Base-by-base conservation (phyloP, 306 rosid genomes). In the Quillaja saponaria region DNA sequence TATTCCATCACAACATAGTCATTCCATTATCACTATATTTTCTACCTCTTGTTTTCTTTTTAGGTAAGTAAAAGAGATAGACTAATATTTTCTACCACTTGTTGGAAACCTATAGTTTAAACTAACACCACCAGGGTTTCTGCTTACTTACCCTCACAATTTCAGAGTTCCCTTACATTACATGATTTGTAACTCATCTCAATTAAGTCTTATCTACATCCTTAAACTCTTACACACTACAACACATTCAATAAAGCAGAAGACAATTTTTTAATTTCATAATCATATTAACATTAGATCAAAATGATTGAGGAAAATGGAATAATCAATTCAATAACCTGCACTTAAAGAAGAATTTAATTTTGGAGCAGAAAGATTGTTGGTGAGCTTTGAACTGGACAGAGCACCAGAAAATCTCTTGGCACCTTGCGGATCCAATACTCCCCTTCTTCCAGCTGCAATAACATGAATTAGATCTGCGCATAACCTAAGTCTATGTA, bases 401-500 rank as follows among this genome's bases (percentile, higher is more conserved):
- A 94, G 15, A 48, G 80, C 74, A 62, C 81, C 84, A 6, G 87
- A 56, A 66, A 72, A 74, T 79, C 82, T 81, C 78, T 75, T 89
- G 59, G 55, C 75, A 67, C 77, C 73, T 63, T 76, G 89, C 58
- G 76, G 95, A 72, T 89, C 95, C 68, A 63, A 15, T 5, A 74
- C 46, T 61, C 69, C 81, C 63, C 78, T 78, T 35, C 81, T 75
- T 75, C 85, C 82, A 62, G 78, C 97, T 94, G 79, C 55, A 64
- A 60, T 17, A 69, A 58, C 44, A 38, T 18, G 48, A 41, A 45
- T 45, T 31, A 70, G 28, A 33, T 58, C 66, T 47, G 64, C 4
- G 64, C 4, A 12, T 40, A 58, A 13, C 8, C 10, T 39, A 55
- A 17, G 13, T 14, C 12, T n/a, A 21, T 1, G 13, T 31, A 17